Conservation (phyloP, 2,329 filamentous ascomycete species). For the Pseudocercospora vitis region DNA sequence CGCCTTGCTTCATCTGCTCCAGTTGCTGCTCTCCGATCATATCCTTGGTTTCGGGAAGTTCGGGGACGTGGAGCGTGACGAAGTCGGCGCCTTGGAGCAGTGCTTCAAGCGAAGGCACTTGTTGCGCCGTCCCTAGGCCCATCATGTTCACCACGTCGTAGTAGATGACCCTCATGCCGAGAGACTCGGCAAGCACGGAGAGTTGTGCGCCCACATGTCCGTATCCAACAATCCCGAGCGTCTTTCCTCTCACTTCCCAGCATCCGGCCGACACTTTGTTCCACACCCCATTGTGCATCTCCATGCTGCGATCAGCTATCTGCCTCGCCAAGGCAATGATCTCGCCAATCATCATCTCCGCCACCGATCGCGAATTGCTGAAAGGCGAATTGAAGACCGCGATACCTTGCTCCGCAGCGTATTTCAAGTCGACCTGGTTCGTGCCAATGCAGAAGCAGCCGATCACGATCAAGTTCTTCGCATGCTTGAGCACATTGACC, state of each 20-base stretch:
- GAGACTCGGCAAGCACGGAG: slow-evolving; percentile 90
- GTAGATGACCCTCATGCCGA: slow-evolving; percentile 98
- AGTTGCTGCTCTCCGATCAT: slow-evolving; percentile 82
- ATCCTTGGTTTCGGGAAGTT: slow-evolving; percentile 86
- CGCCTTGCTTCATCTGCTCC: slow-evolving; percentile 84
- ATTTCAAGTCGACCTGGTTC: slow-evolving; percentile 87
- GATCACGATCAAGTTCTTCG: slow-evolving; percentile 91
- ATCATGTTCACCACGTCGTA: slow-evolving; percentile 94
- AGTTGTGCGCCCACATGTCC: slow-evolving; percentile 96
- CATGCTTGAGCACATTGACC: slow-evolving; percentile 77
- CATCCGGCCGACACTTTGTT: slow-evolving; percentile 96
- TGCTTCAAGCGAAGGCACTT: slow-evolving; percentile 74
- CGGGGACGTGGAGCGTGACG: slow-evolving; percentile 90
- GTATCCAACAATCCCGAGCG: slow-evolving; percentile 92
- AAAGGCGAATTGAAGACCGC: slow-evolving; percentile 99
- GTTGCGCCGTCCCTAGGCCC: slow-evolving; percentile 83
- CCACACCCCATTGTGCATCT: slow-evolving; percentile 93
- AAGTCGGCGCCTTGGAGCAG: slow-evolving; percentile 84
- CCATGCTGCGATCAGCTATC: slow-evolving; percentile 85
- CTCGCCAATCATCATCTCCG: slow-evolving; percentile 91
- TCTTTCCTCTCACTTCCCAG: slow-evolving; percentile 98
- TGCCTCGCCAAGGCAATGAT: slow-evolving; percentile 91
- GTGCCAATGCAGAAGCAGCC: slow-evolving; percentile 99
- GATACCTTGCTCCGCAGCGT: slow-evolving; percentile 80
- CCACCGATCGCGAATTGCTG: slow-evolving; percentile 94